Base-by-base conservation (phyloP, 2,329 filamentous ascomycete genomes). In the Microsporum canis region DNA sequence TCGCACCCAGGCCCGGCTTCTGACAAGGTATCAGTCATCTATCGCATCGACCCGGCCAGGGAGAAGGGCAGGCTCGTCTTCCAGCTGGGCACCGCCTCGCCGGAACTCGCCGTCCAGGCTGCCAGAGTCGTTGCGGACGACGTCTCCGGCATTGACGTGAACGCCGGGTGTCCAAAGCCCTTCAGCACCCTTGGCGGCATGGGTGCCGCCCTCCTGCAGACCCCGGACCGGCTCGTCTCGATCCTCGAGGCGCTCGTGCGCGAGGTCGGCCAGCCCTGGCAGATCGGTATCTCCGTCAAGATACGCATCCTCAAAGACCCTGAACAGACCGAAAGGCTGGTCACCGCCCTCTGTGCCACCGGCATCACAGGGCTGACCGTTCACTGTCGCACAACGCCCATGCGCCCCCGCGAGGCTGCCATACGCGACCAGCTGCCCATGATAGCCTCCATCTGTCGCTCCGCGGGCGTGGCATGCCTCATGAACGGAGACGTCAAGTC, bases 121-220 rank as follows among this genome's bases (percentile, higher is more conserved):
- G 91, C 92, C 1, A 85, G 85, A 59, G 77, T 96, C 14, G 87
- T 99, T 23, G 94, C 91, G 0, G 82, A 78, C 10, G 90, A 97
- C 74, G 94, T 99, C 2, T 86, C 87, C 0, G 94, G 94, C 63
- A 96, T 99, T 67, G 94, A 97, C 72, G 88, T 99, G 64, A 99
- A 99, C 73, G 91, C 94, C 0, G 94, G 94, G n/a, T 99, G 94
- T 71, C 94, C 94, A 0, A 99, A 99, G 75, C 89, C 92, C 0
- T 99, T 99, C 75, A 95, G 89, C 70, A 96, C 92, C 1, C 83
- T 83, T 64, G 91, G 91, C 63, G 94, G 94, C 57, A 99, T 99
- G 94, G 94, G 94, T 57, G 94, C 94, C 0, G 92, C 91, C 0
- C 81, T 99, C 23, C 82, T 99, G 14, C 84, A 84, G 67, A 92